A percentile compares a stretch with the other conserved stretches of the same genome.
These are phyloP conservation scores for Calonectria honghensis DNA, from an alignment of 2,329 filamentous ascomycete species.

Conservation along the genomic window DNA sequence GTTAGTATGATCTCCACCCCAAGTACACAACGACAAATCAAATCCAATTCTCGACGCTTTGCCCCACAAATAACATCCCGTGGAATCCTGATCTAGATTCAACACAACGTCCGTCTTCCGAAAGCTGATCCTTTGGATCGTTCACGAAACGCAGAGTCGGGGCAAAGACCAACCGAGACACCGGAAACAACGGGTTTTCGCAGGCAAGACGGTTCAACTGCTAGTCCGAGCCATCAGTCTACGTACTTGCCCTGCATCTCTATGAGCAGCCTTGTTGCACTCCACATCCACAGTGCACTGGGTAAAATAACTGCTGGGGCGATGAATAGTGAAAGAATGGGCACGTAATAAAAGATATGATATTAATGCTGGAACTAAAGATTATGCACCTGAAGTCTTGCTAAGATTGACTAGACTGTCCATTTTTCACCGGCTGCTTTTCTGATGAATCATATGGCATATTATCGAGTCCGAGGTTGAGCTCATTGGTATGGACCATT, in stretches of 20 bases:
- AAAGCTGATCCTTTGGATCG: too few relatives aligned
- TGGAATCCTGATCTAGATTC: not conserved
- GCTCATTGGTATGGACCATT: constrained; percentile 16
- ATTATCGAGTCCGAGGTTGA: not conserved
- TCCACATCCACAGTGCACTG: too few relatives aligned
- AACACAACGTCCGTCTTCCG: not conserved
- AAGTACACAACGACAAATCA: not conserved
- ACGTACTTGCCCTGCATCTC: too few relatives aligned
- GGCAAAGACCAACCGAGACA: not conserved
- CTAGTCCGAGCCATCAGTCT: not conserved
- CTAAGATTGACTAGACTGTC: constrained; percentile 24
- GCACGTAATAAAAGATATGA: not conserved
- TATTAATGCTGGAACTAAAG: not conserved
- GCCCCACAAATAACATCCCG: not conserved
- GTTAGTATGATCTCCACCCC: not conserved
- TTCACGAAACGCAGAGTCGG: not conserved
- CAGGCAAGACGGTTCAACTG: not conserved
- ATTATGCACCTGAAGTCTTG: not conserved
- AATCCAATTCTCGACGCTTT: not conserved
- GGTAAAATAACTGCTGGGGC: not conserved
- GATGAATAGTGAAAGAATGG: not conserved
- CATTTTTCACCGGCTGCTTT: constrained; percentile 21
- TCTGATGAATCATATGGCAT: not conserved
- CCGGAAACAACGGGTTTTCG: not conserved
- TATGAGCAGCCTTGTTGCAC: too few relatives aligned